These are phyloP conservation scores for Colletotrichum endophyticum DNA, from an alignment of 2,329 filamentous ascomycete species.

Conservation along the genomic window DNA sequence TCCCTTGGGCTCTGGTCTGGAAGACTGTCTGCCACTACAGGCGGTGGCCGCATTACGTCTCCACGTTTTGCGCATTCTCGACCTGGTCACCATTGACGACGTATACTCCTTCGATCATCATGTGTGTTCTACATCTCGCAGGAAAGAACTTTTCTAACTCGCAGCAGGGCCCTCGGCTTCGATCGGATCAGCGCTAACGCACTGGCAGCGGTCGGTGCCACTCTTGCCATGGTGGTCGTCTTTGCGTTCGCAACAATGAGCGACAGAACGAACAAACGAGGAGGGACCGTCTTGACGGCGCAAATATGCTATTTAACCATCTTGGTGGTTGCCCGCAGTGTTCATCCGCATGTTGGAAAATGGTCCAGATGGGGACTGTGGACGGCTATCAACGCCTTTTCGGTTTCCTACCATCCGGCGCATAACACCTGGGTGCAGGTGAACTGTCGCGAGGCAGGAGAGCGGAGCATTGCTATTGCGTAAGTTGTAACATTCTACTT, in stretches of 20 bases:
- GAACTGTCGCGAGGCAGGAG: slow-evolving; percentile 50
- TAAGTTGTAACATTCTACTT: slow-evolving; percentile 27
- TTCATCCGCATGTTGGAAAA: slow-evolving; percentile 47
- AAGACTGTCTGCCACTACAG: slow-evolving; percentile 47
- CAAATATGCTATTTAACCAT: slow-evolving; percentile 50
- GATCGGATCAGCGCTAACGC: slow-evolving; percentile 50
- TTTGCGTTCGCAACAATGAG: slow-evolving; percentile 54
- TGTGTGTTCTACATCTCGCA: slow-evolving; percentile 27
- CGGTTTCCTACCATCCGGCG: slow-evolving; percentile 58
- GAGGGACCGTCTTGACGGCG: slow-evolving; percentile 46
- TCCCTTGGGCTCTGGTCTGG: slow-evolving; percentile 43
- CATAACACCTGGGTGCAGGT: slow-evolving; percentile 59
- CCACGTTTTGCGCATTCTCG: slow-evolving; percentile 55
- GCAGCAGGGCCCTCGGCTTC: slow-evolving; percentile 46
- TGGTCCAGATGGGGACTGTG: slow-evolving; percentile 56
- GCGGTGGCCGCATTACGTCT: slow-evolving; percentile 54
- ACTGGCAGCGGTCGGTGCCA: slow-evolving; percentile 46
- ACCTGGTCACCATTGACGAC: slow-evolving; percentile 58
- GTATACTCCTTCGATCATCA: slow-evolving; percentile 52
- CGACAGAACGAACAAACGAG: slow-evolving; percentile 48
- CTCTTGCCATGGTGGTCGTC: slow-evolving; percentile 50
- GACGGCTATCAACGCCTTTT: slow-evolving; percentile 55
- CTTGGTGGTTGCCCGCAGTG: slow-evolving; percentile 42
- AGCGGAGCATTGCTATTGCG: slow-evolving; percentile 55
- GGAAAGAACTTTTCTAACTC: not conserved